These are phyloP conservation scores for Schizonepeta tenuifolia DNA, from an alignment of 257 asterid genomes.

Conservation along the genomic window DNA sequence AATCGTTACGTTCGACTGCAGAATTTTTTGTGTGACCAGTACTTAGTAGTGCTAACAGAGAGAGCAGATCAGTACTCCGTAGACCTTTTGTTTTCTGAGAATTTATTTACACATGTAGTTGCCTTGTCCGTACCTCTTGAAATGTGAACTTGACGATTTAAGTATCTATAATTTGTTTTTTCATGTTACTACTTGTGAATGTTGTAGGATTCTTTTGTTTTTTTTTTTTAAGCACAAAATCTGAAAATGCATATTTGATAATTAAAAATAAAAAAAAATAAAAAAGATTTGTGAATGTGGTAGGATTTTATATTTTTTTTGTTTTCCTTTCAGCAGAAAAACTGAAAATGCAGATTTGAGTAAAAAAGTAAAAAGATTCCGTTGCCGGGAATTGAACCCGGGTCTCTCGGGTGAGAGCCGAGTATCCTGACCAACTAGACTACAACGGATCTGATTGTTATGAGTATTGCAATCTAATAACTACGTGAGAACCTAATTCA, in stretches of 20 bases:
- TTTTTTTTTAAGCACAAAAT: neutral
- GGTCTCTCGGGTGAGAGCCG: constrained; percentile 99
- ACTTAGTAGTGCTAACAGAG: neutral
- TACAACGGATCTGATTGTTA: constrained; percentile 96
- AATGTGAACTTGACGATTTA: neutral
- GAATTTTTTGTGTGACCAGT: neutral
- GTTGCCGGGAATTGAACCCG: constrained; percentile 68
- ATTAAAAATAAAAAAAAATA: neutral
- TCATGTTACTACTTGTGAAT: neutral
- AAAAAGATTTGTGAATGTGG: too few species aligned
- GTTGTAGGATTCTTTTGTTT: too few species aligned
- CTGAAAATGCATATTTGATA: neutral
- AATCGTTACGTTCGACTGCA: constrained; percentile 5
- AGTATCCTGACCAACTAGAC: constrained; percentile 98
- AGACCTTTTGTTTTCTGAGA: neutral
- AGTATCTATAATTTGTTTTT: neutral
- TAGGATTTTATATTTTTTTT: too few species aligned
- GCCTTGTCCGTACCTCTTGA: neutral
- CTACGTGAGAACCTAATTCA: too few species aligned
- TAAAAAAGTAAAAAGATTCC: neutral
- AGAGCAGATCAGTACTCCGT: constrained; percentile 3
- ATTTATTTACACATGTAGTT: neutral
- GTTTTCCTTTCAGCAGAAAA: neutral
- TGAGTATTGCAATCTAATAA: too few species aligned
- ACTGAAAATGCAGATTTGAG: neutral